Evolutionary conservation across 306 rosid genomes (phyloP).

Genomic region (Cucumis hystrix): DNA sequence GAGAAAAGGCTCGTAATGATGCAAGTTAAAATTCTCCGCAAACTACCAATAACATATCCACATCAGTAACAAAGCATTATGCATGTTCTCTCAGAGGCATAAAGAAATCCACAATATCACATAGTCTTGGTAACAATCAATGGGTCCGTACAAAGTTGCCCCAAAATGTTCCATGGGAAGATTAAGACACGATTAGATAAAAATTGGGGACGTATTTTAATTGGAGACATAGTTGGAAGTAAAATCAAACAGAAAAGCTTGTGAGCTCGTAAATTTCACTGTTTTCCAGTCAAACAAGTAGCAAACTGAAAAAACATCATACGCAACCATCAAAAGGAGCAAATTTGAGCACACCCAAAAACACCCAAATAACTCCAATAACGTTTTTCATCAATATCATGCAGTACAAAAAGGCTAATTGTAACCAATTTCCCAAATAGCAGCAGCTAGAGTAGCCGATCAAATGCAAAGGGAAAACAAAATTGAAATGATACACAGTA

Average conservation of each 20-base stretch:
- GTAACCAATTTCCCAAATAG: constrained; percentile 21
- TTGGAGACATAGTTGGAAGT: background rate
- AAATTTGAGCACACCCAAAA: constrained; percentile 13
- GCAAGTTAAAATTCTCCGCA: background rate
- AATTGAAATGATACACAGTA: constrained; percentile 14
- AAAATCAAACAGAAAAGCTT: background rate
- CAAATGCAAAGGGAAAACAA: constrained; percentile 2
- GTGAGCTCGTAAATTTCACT: background rate
- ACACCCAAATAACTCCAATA: constrained; percentile 19
- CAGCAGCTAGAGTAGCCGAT: constrained; percentile 6
- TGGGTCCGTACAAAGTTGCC: background rate
- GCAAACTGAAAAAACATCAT: constrained; percentile 14
- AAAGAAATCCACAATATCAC: background rate
- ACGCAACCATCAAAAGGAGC: background rate
- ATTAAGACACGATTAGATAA: background rate
- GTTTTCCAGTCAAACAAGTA: constrained; percentile 19
- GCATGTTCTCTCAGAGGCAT: background rate
- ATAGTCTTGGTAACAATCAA: background rate
- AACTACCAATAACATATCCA: background rate
- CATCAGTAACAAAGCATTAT: background rate
- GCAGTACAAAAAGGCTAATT: background rate
- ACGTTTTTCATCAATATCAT: constrained; percentile 7
- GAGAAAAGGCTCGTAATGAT: background rate
- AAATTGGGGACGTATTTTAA: background rate
- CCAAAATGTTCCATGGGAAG: background rate